Base-by-base conservation (phyloP, 306 rosid genomes). In the Parietaria judaica region DNA sequence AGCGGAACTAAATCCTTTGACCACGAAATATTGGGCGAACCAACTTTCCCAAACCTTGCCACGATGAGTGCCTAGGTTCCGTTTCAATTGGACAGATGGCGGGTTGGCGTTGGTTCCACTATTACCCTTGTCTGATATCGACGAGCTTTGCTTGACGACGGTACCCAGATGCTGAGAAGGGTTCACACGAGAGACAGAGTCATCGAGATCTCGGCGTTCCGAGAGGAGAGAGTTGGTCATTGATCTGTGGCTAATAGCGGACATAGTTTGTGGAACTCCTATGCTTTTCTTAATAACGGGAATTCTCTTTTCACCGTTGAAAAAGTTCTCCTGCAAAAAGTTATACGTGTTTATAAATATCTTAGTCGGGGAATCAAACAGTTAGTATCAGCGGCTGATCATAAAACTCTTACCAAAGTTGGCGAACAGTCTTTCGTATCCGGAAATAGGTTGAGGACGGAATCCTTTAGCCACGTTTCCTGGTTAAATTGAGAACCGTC, bases 401-500 rank as follows among this genome's bases (percentile, higher is more conserved):
- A 39, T 72, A 71, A 5, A 62, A 80, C 82, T 76, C 95, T 86
- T 77, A 92, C 99, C 97, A 94, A 60, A 15, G 83, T 64, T 17
- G 86, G 88, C 74, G 89, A 70, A 76, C 83, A 88, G 61, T 85
- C 86, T 56, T 73, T 77, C 34, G 99, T 82, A 69, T 94, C 99
- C 44, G 77, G 82, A 79, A 84, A 94, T 66, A 75, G 74, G 56
- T 73, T 70, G 69, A 94, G 99, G 66, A 86, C 84, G 61, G 75
- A 68, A 67, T 86, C 95, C 84, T 88, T 86, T 80, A 94, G 77
- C 99, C 99, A 94, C 72, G 65, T 69, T 86, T 94, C 97, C 99
- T 92, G 85, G 68, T 78, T 72, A 82, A 69, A 68, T 67, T 68
- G 82, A 86, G 80, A 71, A 73, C 76, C 63, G 78, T 74, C 80